Base-by-base conservation (phyloP, 306 rosid species). In the Biancaea sappan region DNA sequence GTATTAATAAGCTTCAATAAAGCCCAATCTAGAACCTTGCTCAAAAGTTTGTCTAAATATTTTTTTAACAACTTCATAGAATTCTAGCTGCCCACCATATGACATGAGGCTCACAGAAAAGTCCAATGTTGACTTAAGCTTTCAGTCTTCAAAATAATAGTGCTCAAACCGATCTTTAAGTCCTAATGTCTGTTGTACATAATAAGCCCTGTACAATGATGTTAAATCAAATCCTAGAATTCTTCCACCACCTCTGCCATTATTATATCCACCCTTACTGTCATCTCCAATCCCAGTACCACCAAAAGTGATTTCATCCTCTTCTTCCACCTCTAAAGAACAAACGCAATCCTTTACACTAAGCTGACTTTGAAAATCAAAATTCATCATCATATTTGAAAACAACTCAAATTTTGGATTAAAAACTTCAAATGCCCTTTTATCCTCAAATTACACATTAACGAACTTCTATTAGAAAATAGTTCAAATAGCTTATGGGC, bases 61-160 rank as follows among this genome's bases (percentile, higher is more conserved):
- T 95, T 95, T n/a, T 91, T 95, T 95, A 71, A 90, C 98, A 41
- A 91, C 95, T 46, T 87, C 98, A 71, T 87, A 92, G 83, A 95
- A 95, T 73, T 95, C 99, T 68, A 95, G 83, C 84, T 95, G 99
- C 79, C 99, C 99, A 0, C 99, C 98, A 66, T 95, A 76, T 0
- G 99, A 95, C 99, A 95, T 95, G 83, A 95, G 92, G 78, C 99
- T 95, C 63, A 92, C 98, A 24, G 99, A 92, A 79, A 95, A 95
- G 47, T 95, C 98, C 6, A 97, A 90, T 43, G 99, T 95, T 80
- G 92, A 85, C 68, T 95, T 98, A 62, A 95, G 99, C 86, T 88
- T 95, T 26, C 99, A 80, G 44, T 92, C 92, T 82, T 95, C 99
- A 65, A 82, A 95, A 81, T 95, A 95, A 71, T 95, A 92, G 54